Base-by-base conservation (phyloP, 768 basidiomycete species). In the Galerina sulciceps region DNA sequence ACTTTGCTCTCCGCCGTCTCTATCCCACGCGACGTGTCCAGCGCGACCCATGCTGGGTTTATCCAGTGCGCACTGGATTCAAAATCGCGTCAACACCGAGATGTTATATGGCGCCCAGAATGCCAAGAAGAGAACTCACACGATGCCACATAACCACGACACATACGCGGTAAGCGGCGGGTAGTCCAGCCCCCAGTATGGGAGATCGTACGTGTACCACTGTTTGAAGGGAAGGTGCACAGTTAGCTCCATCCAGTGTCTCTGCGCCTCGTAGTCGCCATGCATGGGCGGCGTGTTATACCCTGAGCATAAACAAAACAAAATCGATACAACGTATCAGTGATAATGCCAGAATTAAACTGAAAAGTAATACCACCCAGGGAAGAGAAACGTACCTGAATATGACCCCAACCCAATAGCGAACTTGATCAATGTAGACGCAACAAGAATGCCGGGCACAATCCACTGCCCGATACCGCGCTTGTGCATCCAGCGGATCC, bases 101-200 rank as follows among this genome's bases (percentile, higher is more conserved):
- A 35, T 20, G 36, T 37, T 46, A 45, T n/a, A n/a, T n/a, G 10
- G 9, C 10, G 11, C 48, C 44, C 10, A 10, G 20, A 2, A 9
- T 34, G 18, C 2, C 13, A 40, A 15, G 18, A 20, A 26, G 37
- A 13, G 13, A 3, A 82, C 90, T 61, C 63, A 93, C 93, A 92
- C 71, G 46, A 81, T 71, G 6, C 93, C 93, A 69, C 89, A 94
- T 48, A 91, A 34, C 89, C 90, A 96, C 14, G 92, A 94, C 31
- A 88, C 79, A 67, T 96, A 96, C 2, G 93, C 96, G 2, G 95
- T 97, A 60, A 97, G 67, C 3, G 95, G 95, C 3, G 95, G 95
- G 75, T 98, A 98, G 73, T 98, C 96, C 50, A 98, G 79, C 0
- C 93, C 93, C 96, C 96, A 98, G 67, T 96, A 96, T 36, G 85